Base-by-base conservation (phyloP, 345 rosid species). In the Aurinia saxatilis region DNA sequence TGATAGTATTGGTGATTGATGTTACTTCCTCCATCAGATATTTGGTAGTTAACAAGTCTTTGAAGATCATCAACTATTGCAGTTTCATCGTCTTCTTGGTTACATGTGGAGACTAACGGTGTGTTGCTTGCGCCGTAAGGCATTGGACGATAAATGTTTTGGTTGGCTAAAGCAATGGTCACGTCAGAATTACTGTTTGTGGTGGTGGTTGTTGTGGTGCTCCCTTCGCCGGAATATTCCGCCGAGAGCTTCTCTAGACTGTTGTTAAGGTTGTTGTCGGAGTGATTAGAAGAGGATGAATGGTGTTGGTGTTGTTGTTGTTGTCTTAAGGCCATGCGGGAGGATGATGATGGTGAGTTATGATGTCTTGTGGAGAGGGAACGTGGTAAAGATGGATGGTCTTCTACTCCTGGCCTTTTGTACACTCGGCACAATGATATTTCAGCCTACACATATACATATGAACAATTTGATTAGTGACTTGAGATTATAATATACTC, bases 391-490 rank as follows among this genome's bases (percentile, higher is more conserved):
- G 95, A 85, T 6, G 91, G 90, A 61, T 85, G 90, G 67, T 92
- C 98, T 73, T 89, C 98, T 1, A 92, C 93, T 65, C 98, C 98
- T 19, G 95, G 78, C 62, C 98, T 79, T 73, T 89, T 92, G 85
- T 92, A 92, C 17, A 92, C 98, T 3, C 98, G 89, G 60, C 98
- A 92, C 33, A 92, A 82, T 0, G 98, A 92, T 71, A 85, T 92
- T 75, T 92, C 98, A 10, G 82, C 82, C 98, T 89, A 75, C 23
- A 40, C 10, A 36, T 11, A 61, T 10, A 42, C 10, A 50, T 27
- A 27, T 49, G 31, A 54, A 63, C n/a, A 30, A 5, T 15, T 8
- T 59, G 38, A 31, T 67, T 60, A 5, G 6, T 27, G 4, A 27
- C n/a, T n/a, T n/a, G n/a, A n/a, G n/a, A n/a, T n/a, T n/a, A n/a